Base-by-base conservation (phyloP, 1,139 yeast species). In the Yamadazyma jaroonii region DNA sequence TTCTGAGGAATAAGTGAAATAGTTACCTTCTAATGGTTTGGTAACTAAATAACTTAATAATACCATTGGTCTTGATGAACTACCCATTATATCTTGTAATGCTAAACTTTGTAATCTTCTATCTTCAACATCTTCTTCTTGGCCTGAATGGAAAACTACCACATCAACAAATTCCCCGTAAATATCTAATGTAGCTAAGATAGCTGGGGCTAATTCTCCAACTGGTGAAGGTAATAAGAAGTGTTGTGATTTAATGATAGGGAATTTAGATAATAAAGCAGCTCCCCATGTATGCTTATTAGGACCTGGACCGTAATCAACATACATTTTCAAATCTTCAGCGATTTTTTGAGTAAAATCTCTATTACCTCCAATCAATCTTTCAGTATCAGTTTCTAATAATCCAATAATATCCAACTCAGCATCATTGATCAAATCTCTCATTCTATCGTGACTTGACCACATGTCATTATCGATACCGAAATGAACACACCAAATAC, bases 271-370 rank as follows among this genome's bases (percentile, higher is more conserved):
- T 47, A 92, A 70, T 44, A 92, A 71, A 2, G 94, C 94, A 36
- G 94, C 85, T 30, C 98, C 98, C 98, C 98, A 92, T 0, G 98
- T 92, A 62, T 92, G 97, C 61, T 90, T 85, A 59, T 89, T 87
- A 41, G 98, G 97, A 10, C 97, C 97, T 3, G 98, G 98, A 10
- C 98, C 98, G 56, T 81, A 92, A 61, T 92, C 98, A 17, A 82
- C 90, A 57, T 90, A 92, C 92, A 88, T 88, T 25, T 90, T 92
- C 49, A 92, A 72, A 50, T 90, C 96, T 61, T 89, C 96, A 0
- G 97, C 96, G 45, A 92, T 70, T 45, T 81, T 81, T 62, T 88
- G 96, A 1, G 97, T 89, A 56, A 92, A 70, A 54, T 92, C 98
- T 53, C 98, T 77, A 64, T 89, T 87, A 32, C 98, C 98, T 74